Evolutionary conservation across 2,329 filamentous ascomycete species (phyloP).

Genomic region (Camptophora hylomeconis): DNA sequence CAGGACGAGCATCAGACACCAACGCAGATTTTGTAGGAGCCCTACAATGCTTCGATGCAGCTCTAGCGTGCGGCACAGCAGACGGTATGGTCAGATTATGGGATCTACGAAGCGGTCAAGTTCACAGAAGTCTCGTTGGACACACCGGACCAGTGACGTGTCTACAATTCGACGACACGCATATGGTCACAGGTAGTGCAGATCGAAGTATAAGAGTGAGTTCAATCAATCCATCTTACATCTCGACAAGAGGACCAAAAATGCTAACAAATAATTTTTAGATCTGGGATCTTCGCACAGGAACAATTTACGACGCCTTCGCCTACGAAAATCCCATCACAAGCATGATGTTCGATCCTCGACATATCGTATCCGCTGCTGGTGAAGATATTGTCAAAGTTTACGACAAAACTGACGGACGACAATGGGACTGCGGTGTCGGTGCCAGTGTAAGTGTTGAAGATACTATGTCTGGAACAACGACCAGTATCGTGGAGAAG

Average conservation of each 20-base stretch:
- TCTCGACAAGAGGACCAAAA: constrained; percentile 4
- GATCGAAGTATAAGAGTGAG: constrained; percentile 90
- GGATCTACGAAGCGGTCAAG: constrained; percentile 92
- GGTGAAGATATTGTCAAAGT: constrained; percentile 93
- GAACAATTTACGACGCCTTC: constrained; percentile 89
- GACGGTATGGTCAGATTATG: constrained; percentile 95
- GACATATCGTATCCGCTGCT: constrained; percentile 78
- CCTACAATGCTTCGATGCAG: constrained; percentile 89
- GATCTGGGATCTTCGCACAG: constrained; percentile 98
- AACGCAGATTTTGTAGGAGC: constrained; percentile 87
- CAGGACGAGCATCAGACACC: constrained; percentile 46
- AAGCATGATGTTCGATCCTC: constrained; percentile 91
- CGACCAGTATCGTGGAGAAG: constrained; percentile 60
- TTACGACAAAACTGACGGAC: constrained; percentile 91
- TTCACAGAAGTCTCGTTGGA: constrained; percentile 89
- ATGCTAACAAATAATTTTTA: constrained; percentile 25
- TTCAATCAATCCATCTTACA: constrained; percentile 6
- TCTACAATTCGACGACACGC: constrained; percentile 90
- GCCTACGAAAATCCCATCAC: constrained; percentile 87
- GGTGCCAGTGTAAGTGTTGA: constrained; percentile 42
- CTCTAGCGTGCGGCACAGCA: constrained; percentile 87
- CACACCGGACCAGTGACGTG: constrained; percentile 91
- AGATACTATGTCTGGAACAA: constrained; percentile 52
- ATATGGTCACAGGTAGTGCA: constrained; percentile 82
- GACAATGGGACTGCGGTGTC: constrained; percentile 92